Percentiles rank a stretch among this genome's conserved stretches.
Conservation (phyloP, 2,329 filamentous ascomycete species). For the Hymenoscyphus scutula region DNA sequence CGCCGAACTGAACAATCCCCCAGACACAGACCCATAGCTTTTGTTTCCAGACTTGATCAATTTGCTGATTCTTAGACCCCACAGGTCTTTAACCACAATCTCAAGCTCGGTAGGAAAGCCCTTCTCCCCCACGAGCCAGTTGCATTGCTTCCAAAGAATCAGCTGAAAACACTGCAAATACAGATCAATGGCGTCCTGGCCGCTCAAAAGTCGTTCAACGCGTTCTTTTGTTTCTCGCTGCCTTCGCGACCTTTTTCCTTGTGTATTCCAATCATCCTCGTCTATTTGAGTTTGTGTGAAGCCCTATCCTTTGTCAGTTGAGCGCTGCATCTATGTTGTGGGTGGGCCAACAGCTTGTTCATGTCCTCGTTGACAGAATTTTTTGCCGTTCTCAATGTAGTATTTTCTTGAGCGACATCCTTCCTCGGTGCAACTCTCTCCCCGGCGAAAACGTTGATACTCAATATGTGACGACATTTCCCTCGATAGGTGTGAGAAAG, state of each 20-base stretch:
- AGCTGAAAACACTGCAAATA: constrained; percentile 84
- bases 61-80: constrained; percentile 56
- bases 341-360: constrained; percentile 52
- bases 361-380: constrained; percentile 65
- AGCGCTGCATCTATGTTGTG: background rate
- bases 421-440: constrained; percentile 52
- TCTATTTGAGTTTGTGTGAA: constrained; percentile 52
- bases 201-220: constrained; percentile 56
- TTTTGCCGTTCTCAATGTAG: constrained; percentile 60
- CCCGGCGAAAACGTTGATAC: constrained; percentile 41
- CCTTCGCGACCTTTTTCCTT: constrained; percentile 53
- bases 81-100: constrained; percentile 77
- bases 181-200: constrained; percentile 69
- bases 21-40: constrained; percentile 35
- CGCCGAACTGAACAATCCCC: constrained; percentile 37
- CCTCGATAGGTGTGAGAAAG: background rate
- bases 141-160: constrained; percentile 76
- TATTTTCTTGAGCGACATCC: constrained; percentile 60
- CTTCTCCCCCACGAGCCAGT: constrained; percentile 67
- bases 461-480: constrained; percentile 35
- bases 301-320: constrained; percentile 28
- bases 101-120: constrained; percentile 72
- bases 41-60: constrained; percentile 42
- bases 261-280: constrained; percentile 65
- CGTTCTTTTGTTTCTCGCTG: constrained; percentile 60